phyloP scores from a whole-genome alignment of 192 early-diverging fungal species.

The Backusella luteola region DNA sequence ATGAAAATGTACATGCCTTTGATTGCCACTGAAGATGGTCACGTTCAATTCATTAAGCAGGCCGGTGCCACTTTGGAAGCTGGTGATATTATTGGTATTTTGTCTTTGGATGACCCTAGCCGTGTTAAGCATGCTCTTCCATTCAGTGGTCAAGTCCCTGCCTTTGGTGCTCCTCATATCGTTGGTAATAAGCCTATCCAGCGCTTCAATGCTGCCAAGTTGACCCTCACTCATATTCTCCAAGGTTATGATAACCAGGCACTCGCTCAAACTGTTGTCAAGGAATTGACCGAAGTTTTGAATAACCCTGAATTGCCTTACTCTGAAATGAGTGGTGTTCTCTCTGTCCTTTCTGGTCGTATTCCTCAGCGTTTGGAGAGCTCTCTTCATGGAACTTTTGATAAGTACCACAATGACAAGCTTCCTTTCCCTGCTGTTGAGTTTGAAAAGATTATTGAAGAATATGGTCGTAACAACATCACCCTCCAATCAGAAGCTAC shows the following conservation, averaged over 20 bases:
- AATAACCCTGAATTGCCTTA: constrained; percentile 81
- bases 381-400: constrained; percentile 51
- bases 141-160: constrained; percentile 73
- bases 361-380: constrained; percentile 71
- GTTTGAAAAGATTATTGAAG: constrained; percentile 63
- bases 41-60: constrained; percentile 87
- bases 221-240: constrained; percentile 71
- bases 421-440: constrained; percentile 71
- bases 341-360: constrained; percentile 83
- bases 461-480: constrained; percentile 42
- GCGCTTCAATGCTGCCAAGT: constrained; percentile 60
- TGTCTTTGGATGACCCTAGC: constrained; percentile 93
- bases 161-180: constrained; percentile 76
- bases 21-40: constrained; percentile 85
- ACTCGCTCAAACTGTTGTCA: constrained; percentile 65
- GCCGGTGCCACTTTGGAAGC: constrained; percentile 78
- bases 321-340: constrained; percentile 74
- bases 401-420: constrained; percentile 36
- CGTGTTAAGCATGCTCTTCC: constrained; percentile 86
- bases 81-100: constrained; percentile 91
- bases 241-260: constrained; percentile 87
- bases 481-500: constrained; percentile 64
- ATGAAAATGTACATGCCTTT: constrained; percentile 99
- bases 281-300: constrained; percentile 73
- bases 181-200: constrained; percentile 90